Conservation (phyloP, 1,284 basidiomycete species). For the Ustilago nuda region DNA sequence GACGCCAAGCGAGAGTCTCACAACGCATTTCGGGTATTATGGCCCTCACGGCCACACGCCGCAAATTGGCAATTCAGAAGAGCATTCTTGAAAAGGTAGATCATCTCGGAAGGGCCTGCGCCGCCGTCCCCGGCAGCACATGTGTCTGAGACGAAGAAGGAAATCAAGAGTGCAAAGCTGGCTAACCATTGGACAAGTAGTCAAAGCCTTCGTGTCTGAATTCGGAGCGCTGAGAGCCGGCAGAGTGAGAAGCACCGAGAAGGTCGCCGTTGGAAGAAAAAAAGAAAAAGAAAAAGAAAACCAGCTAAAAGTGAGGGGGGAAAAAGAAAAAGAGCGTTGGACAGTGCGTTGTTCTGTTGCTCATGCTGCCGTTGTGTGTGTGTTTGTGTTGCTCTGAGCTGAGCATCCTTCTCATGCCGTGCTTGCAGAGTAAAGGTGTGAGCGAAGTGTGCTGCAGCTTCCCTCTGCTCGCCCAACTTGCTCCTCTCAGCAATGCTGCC, state of each 20-base stretch:
- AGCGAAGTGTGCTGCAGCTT: constrained; percentile 2
- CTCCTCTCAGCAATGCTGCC: constrained; percentile 40
- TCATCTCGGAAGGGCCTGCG: constrained; percentile 13
- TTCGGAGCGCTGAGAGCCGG: constrained; percentile 29
- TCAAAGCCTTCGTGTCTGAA: neutral
- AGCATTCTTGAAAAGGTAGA: neutral
- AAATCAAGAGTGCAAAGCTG: constrained; percentile 9
- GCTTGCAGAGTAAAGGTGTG: neutral
- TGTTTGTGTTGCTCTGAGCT: constrained; percentile 6
- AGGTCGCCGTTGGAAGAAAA: constrained; percentile 17
- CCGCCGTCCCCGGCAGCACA: constrained; percentile 15
- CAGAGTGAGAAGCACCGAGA: constrained; percentile 24
- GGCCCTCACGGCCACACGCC: constrained; percentile 9
- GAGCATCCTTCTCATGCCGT: neutral
- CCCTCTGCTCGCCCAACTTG: neutral
- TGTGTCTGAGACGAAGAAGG: neutral
- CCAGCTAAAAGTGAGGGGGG: neutral
- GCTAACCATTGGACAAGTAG: constrained; percentile 6
- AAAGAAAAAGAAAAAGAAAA: constrained; percentile 4
- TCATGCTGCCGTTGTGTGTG: neutral
- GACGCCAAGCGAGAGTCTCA: constrained; percentile 15
- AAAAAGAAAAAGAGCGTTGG: constrained; percentile 2
- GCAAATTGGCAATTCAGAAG: neutral
- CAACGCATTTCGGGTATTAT: constrained; percentile 14
- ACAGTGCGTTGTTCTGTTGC: constrained; percentile 7